Conservation (phyloP, 495 filamentous ascomycete genomes). For the Gamarada debralockiae region DNA sequence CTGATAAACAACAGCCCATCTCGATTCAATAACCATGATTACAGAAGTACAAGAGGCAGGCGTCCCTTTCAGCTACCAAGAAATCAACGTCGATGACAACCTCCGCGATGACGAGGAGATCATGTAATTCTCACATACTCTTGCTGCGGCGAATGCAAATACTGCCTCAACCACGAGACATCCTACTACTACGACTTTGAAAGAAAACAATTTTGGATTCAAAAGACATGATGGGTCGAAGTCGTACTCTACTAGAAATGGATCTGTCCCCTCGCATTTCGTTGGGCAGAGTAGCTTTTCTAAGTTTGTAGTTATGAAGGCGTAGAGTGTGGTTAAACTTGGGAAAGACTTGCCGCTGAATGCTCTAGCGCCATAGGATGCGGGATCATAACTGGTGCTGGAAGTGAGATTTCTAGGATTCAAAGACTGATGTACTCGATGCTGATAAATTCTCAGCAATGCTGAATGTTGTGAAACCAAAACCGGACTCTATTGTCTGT, state of each 20-base stretch:
- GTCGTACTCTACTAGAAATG: slow-evolving; percentile 21
- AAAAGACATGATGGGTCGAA: slow-evolving; percentile 18
- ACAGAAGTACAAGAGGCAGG: slow-evolving; percentile 18
- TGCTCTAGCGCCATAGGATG: slow-evolving; percentile 37
- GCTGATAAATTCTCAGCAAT: no score
- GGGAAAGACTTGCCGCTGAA: slow-evolving; percentile 24
- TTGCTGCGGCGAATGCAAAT: slow-evolving; percentile 29
- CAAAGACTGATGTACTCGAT: no score
- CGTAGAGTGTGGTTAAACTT: slow-evolving; percentile 15
- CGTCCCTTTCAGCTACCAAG: slow-evolving; percentile 20
- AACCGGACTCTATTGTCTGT: slow-evolving; percentile 21
- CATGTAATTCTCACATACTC: slow-evolving; percentile 37
- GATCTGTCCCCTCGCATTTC: slow-evolving; percentile 33
- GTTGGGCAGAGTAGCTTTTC: slow-evolving; percentile 41
- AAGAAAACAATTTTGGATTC: slow-evolving; percentile 30
- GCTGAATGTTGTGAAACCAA: slow-evolving; percentile 33
- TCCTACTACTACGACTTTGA: slow-evolving; percentile 29
- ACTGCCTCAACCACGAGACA: slow-evolving; percentile 25
- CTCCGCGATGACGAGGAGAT: slow-evolving; percentile 39
- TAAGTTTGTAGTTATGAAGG: slow-evolving; percentile 30
- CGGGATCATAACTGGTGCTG: slow-evolving; percentile 38
- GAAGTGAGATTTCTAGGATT: no score
- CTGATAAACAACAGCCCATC: no score
- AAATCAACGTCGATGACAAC: slow-evolving; percentile 24
- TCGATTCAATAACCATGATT: slow-evolving; percentile 8